These are phyloP conservation scores for Eucalyptus victrix DNA, from an alignment of 345 rosid genomes.

Conservation along the genomic window DNA sequence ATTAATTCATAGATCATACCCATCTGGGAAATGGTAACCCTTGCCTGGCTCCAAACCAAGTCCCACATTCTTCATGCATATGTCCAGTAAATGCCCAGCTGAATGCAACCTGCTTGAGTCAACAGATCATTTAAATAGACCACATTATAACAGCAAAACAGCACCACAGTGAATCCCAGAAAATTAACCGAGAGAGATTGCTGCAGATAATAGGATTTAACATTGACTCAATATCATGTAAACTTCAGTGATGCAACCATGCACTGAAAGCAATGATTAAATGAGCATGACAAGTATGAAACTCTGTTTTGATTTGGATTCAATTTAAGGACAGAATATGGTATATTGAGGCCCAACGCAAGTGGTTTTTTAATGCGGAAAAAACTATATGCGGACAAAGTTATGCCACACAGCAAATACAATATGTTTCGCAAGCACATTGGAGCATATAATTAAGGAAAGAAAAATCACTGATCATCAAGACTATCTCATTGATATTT, in stretches of 20 bases:
- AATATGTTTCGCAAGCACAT: neutral
- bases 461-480: neutral
- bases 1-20: constrained; percentile 26
- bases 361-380: neutral
- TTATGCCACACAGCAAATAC: neutral
- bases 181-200: neutral
- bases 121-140: neutral
- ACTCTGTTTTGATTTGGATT: neutral
- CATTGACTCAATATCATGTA: neutral
- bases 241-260: neutral
- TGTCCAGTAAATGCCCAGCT: constrained; percentile 80
- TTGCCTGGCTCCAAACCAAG: constrained; percentile 63
- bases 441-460: neutral
- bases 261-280: neutral
- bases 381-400: neutral
- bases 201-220: neutral
- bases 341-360: neutral
- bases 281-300: neutral
- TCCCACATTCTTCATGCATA: constrained; percentile 50
- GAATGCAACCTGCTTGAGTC: constrained; percentile 53
- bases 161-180: neutral
- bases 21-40: constrained; percentile 82
- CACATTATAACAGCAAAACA: neutral
- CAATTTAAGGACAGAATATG: neutral
- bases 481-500: neutral